Conservation (phyloP, 2,329 filamentous ascomycete genomes). For the Beauveria asiatica region DNA sequence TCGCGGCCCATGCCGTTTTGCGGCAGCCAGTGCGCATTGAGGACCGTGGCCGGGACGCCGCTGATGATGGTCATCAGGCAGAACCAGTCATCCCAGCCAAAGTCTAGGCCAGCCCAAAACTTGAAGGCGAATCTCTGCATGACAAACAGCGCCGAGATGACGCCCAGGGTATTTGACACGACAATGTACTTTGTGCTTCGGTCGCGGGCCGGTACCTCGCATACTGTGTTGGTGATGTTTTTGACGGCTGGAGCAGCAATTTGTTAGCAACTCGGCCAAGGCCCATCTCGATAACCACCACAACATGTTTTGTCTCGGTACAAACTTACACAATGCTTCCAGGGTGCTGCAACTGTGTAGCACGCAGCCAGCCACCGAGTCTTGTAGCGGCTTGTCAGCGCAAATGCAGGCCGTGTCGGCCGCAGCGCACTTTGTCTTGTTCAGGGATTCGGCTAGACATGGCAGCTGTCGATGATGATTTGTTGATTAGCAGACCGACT, state of each 20-base stretch:
- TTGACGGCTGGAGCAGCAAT: conserved; percentile 1
- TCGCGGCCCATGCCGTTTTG: conserved; percentile 24
- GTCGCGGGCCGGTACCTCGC: conserved; percentile 11
- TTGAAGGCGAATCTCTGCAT: conserved; percentile 24
- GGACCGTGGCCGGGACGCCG: conserved; percentile 16
- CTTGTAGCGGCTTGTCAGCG: not conserved
- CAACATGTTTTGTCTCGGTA: not conserved
- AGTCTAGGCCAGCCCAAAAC: conserved; percentile 21
- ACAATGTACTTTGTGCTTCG: conserved; percentile 13
- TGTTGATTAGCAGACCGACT: not conserved
- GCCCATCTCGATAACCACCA: no score
- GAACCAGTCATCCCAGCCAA: conserved; percentile 24
- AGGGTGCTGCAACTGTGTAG: not conserved
- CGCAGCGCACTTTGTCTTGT: not conserved
- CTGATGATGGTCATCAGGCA: conserved; percentile 16
- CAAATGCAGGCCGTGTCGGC: conserved; percentile 5
- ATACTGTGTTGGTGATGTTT: conserved; percentile 15
- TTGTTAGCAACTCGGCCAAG: not conserved
- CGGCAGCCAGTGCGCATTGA: conserved; percentile 17
- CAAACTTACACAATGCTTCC: conserved; percentile 5
- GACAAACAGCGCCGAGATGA: conserved; percentile 26
- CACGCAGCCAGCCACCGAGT: not conserved
- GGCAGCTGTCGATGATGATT: not conserved
- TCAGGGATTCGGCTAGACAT: not conserved
- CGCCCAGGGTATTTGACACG: conserved; percentile 17